Percentiles rank a stretch among this genome's conserved stretches.
These are phyloP conservation scores for Vitis hybrid DNA, from an alignment of 177 flowering plant species.

Conservation along the genomic window DNA sequence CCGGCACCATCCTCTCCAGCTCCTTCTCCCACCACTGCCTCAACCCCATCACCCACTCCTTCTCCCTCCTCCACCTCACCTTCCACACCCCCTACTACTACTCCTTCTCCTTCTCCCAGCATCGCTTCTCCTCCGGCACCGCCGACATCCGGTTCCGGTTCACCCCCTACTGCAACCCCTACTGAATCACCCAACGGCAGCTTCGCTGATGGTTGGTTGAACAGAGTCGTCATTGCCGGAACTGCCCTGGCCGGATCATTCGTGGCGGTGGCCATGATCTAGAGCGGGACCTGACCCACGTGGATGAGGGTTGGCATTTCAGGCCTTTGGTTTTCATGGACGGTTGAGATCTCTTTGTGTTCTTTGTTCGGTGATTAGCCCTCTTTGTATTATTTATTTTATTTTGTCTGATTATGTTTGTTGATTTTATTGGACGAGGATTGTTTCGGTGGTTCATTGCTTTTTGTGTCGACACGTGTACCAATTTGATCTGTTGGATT, in stretches of 20 bases:
- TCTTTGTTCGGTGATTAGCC: neutral
- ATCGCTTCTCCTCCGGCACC: neutral
- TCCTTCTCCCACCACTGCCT: conserved; percentile 6
- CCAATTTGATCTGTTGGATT: conserved; percentile 7
- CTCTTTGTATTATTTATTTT: neutral
- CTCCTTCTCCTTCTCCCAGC: neutral
- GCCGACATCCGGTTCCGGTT: neutral
- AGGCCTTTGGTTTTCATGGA: conserved; percentile 6
- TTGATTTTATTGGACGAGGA: neutral
- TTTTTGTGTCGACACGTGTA: conserved; percentile 3
- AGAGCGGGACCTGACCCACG: conserved; percentile 1
- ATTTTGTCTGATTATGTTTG: neutral
- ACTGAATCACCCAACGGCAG: neutral
- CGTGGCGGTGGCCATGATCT: conserved; percentile 26
- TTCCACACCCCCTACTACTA: conserved; percentile 1
- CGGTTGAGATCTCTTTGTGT: conserved; percentile 10
- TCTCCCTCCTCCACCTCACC: conserved; percentile 15
- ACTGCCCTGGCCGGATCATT: conserved; percentile 25
- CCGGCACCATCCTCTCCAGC: conserved; percentile 15
- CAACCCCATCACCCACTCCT: conserved; percentile 14
- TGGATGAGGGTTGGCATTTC: neutral
- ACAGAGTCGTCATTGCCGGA: conserved; percentile 23
- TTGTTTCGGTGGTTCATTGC: conserved; percentile 8
- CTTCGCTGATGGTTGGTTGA: conserved; percentile 10
- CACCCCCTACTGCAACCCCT: neutral